Percentiles rank a stretch among this genome's conserved stretches.
Conservation (phyloP, 176 grass and related monocot species). For the Phyllostachys edulis region DNA sequence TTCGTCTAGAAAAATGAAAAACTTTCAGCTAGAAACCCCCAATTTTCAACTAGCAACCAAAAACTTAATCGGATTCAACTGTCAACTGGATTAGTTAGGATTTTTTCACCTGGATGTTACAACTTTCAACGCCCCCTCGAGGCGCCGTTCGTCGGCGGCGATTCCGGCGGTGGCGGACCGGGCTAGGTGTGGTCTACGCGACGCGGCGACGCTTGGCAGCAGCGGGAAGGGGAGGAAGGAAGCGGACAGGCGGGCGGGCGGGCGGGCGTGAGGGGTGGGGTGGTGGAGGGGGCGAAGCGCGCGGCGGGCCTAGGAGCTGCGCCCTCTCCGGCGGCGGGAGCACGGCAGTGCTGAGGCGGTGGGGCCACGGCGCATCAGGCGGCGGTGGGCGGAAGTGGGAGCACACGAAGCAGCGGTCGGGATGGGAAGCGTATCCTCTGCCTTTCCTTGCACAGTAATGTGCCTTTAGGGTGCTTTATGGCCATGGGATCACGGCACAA, state of each 20-base stretch:
- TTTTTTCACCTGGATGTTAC: slow-evolving; percentile 12
- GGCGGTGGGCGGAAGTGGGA: slow-evolving; percentile 1
- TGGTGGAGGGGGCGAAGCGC: neutral
- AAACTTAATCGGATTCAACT: neutral
- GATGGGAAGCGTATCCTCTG: slow-evolving; percentile 6
- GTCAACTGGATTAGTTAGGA: neutral
- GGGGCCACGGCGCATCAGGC: slow-evolving; percentile 2
- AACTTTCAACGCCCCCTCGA: neutral
- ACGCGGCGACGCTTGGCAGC: neutral
- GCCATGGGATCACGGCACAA: neutral
- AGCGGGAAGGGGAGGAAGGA: neutral
- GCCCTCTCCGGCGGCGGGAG: slow-evolving; percentile 2
- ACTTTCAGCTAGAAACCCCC: neutral
- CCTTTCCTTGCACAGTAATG: neutral
- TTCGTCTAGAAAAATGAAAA: neutral
- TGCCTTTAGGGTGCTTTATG: neutral
- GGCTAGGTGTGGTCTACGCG: neutral
- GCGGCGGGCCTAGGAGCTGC: neutral
- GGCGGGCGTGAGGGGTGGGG: neutral
- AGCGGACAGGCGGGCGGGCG: neutral
- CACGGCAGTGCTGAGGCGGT: neutral
- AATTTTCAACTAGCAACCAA: neutral
- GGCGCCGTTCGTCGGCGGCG: neutral
- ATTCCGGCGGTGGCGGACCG: neutral
- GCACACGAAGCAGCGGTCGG: neutral